Evolutionary conservation across 2,329 filamentous ascomycete genomes (phyloP).

Genomic region (Fusarium nygamai): DNA sequence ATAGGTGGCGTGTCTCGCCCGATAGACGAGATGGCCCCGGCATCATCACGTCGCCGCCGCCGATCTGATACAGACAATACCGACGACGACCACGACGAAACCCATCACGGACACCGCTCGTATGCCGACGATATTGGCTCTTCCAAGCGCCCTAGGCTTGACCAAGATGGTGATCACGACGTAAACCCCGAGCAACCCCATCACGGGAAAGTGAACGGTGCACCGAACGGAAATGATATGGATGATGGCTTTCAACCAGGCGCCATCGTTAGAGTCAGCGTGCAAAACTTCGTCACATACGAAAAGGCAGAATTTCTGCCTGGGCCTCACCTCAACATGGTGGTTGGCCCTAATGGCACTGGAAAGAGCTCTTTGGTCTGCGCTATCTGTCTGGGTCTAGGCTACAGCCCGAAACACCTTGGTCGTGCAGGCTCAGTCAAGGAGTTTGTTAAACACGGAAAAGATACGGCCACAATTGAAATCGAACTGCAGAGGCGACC

Average conservation of each 20-base stretch:
- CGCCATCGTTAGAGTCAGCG: constrained; percentile 85
- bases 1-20: background rate
- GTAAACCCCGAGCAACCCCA: constrained; percentile 12
- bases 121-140: constrained; percentile 38
- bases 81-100: constrained; percentile 46
- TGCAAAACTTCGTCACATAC: constrained; percentile 95
- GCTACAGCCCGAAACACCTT: constrained; percentile 82
- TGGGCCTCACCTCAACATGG: constrained; percentile 95
- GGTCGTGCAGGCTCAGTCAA: constrained; percentile 85
- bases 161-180: constrained; percentile 35
- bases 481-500: constrained; percentile 82
- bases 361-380: constrained; percentile 98
- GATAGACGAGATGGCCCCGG: constrained; percentile 42
- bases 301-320: constrained; percentile 90
- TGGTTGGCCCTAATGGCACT: constrained; percentile 98
- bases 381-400: constrained; percentile 92
- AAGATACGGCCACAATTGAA: constrained; percentile 81
- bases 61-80: constrained; percentile 55
- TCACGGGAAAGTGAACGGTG: constrained; percentile 20
- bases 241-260: constrained; percentile 70
- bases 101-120: constrained; percentile 35
- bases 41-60: constrained; percentile 53
- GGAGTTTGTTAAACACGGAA: constrained; percentile 94
- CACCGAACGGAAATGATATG: constrained; percentile 23
- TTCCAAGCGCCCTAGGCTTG: constrained; percentile 52